Conservation (phyloP, 768 basidiomycete genomes). For the Amanita pseudoporphyria region DNA sequence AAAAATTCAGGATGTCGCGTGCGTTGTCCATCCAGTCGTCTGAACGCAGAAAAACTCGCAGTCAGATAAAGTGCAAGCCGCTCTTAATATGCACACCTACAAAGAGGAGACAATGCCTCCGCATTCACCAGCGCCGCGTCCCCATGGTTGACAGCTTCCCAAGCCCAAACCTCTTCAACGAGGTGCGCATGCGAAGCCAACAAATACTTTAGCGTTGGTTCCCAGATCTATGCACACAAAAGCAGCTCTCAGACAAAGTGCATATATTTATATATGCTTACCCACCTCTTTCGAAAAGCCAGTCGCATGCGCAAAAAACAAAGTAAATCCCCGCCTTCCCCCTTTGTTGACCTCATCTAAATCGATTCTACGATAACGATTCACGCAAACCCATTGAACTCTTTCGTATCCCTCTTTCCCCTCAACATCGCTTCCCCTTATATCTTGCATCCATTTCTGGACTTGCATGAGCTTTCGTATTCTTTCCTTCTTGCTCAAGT, state of each 20-base stretch:
- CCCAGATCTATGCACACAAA: constrained; percentile 56
- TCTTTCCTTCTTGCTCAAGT: constrained; percentile 28
- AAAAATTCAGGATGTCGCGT: constrained; percentile 72
- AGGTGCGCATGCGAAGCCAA: constrained; percentile 28
- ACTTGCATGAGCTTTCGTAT: constrained; percentile 17
- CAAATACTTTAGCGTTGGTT: constrained; percentile 50
- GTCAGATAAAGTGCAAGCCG: background rate
- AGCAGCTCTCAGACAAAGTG: background rate
- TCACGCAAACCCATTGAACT: constrained; percentile 60
- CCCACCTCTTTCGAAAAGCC: constrained; percentile 82
- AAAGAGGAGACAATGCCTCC: constrained; percentile 42
- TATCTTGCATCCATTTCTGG: constrained; percentile 16
- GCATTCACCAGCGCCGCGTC: constrained; percentile 72
- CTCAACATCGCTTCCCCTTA: constrained; percentile 23
- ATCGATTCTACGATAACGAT: constrained; percentile 50
- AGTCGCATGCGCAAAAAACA: constrained; percentile 78
- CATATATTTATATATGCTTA: background rate
- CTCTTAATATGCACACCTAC: constrained; percentile 26
- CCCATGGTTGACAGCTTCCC: constrained; percentile 81
- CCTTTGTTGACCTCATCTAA: constrained; percentile 9
- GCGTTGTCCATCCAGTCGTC: constrained; percentile 74
- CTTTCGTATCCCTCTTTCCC: constrained; percentile 24
- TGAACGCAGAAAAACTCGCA: constrained; percentile 16
- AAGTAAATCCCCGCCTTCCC: constrained; percentile 33
- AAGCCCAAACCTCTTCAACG: constrained; percentile 68